These are phyloP conservation scores for Globisporangium okanoganense DNA, from an alignment of 352 stramenopile species.

Conservation along the genomic window DNA sequence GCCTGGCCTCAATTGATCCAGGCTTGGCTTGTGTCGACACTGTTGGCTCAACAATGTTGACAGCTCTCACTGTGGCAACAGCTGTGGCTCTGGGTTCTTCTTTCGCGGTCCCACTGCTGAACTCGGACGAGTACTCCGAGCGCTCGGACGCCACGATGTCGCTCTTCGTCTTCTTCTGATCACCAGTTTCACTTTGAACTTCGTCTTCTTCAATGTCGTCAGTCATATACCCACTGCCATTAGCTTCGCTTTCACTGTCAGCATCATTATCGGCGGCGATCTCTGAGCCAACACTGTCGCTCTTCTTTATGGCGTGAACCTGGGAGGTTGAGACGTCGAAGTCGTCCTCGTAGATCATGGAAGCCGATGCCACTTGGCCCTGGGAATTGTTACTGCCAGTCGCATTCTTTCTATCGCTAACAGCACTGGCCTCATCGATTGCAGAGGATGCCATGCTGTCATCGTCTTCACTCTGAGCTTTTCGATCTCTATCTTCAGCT, in stretches of 20 bases:
- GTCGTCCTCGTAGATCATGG: conserved; percentile 38
- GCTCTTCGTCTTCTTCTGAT: background rate
- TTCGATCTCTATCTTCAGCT: background rate
- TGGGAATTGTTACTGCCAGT: background rate
- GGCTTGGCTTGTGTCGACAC: background rate
- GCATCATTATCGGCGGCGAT: conserved; percentile 1
- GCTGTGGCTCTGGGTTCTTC: background rate
- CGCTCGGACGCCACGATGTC: background rate
- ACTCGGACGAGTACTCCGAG: conserved; percentile 3
- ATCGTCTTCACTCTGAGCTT: conserved; percentile 1
- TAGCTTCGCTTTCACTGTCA: background rate
- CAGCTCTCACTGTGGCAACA: background rate
- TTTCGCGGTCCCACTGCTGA: background rate
- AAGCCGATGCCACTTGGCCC: conserved; percentile 9
- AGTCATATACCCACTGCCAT: background rate
- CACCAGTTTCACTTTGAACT: background rate
- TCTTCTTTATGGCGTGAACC: conserved; percentile 4
- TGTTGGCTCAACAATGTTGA: background rate
- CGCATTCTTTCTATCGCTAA: background rate
- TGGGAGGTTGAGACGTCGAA: conserved; percentile 33
- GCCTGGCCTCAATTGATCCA: background rate
- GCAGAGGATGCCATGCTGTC: conserved; percentile 1
- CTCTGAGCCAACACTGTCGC: background rate
- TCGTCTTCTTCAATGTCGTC: conserved; percentile 8
- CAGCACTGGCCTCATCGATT: background rate